Base-by-base conservation (phyloP, 2,329 filamentous ascomycete species). In the Capronia coronata region DNA sequence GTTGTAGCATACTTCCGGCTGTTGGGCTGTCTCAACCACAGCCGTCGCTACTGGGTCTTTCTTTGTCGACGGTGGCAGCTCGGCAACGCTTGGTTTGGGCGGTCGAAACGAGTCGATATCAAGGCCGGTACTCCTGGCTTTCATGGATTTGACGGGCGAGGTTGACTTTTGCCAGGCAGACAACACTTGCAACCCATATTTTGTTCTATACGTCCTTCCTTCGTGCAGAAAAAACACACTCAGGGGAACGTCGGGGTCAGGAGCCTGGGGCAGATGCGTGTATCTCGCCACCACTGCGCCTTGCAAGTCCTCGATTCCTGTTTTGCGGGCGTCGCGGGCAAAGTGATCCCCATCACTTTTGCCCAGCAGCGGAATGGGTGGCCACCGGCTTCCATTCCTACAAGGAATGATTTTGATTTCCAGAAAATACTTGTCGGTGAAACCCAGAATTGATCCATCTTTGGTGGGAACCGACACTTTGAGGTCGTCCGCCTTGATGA, bases 321-420 rank as follows among this genome's bases (percentile, higher is more conserved):
- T 32, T 34, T 52, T 53, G 37, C 50, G 55, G 27, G 52, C 47
- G 25, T 57, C 49, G 9, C 22, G 49, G 2, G 48, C 50, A 38
- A 53, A 55, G 19, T 55, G 48, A 19, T 59, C 57, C 23, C 52
- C 55, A 19, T 57, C 59, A 38, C 52, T 61, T 46, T 59, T 61
- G 10, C 52, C 54, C 34, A 62, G 40, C 9, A 61, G 23, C 2
- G 57, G 58, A 22, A 62, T 51, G 6, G 60, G 60, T 18, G 59
- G 60, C 60, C 60, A 62, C 8, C 13, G 22, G 9, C 21, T 43
- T 35, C 50, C 51, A 16, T 29, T 19, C 38, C 37, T 46, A 30
- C 48, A 52, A 1, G 60, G 60, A 3, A 59, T 53, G 38, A 62
- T 54, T 37, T 61, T 62, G 46, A 62, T 43, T 35, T 62, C 60